Percentiles rank a stretch among this genome's conserved stretches.
These are phyloP conservation scores for Carex cristatella DNA, from an alignment of 176 grass and related monocot species.

Conservation along the genomic window DNA sequence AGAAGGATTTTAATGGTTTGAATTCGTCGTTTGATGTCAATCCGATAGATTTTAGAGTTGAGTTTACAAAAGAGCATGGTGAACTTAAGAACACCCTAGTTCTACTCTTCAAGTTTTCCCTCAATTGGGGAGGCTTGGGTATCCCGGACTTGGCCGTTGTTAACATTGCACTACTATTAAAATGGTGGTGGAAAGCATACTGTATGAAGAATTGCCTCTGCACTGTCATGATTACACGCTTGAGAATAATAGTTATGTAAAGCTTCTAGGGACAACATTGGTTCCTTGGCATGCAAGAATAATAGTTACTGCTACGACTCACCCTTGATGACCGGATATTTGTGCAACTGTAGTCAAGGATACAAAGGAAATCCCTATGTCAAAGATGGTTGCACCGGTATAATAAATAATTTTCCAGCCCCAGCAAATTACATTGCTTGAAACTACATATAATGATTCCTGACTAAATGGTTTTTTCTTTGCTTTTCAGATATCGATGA, in stretches of 20 bases:
- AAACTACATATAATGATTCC: background rate
- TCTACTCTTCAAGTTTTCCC: no score
- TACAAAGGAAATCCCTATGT: slow-evolving; percentile 37
- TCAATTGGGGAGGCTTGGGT: no score
- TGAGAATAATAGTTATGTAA: background rate
- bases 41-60: no score
- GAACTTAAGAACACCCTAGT: no score
- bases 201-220: no score
- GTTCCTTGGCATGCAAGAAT: background rate
- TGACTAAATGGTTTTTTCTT: background rate
- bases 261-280: background rate
- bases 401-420: background rate
- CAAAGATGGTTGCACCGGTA: slow-evolving; percentile 15
- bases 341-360: slow-evolving; percentile 11
- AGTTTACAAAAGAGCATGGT: no score
- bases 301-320: background rate
- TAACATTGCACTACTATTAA: no score
- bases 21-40: no score
- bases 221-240: no score
- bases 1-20: no score
- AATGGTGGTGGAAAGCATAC: no score
- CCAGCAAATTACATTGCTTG: background rate
- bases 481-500: slow-evolving; percentile 1
- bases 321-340: background rate
- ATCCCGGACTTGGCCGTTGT: no score